These are phyloP conservation scores for Monosporascus sp. DNA, from an alignment of 2,329 filamentous ascomycete species.

Conservation along the genomic window DNA sequence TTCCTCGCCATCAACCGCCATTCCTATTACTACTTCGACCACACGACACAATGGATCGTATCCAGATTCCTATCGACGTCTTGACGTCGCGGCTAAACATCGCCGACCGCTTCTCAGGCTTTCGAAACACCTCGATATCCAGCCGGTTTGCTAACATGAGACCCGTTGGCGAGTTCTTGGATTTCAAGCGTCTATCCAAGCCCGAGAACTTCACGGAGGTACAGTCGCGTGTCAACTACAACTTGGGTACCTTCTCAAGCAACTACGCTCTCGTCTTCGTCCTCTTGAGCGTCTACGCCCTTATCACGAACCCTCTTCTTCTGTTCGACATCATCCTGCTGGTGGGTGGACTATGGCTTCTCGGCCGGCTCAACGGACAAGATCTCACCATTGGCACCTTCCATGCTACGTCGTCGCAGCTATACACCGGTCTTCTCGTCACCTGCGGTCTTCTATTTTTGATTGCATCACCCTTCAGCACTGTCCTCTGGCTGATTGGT, in stretches of 20 bases:
- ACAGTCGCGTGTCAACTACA: constrained; percentile 94
- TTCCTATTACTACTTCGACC: neutral
- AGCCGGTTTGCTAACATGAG: constrained; percentile 88
- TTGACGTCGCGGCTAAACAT: constrained; percentile 88
- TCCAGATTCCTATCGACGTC: constrained; percentile 88
- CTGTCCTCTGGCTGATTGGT: constrained; percentile 91
- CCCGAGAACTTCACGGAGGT: constrained; percentile 85
- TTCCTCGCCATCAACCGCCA: neutral
- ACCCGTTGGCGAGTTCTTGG: constrained; percentile 88
- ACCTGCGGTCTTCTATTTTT: constrained; percentile 80
- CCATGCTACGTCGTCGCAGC: constrained; percentile 81
- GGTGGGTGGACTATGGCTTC: constrained; percentile 80
- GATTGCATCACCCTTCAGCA: constrained; percentile 76
- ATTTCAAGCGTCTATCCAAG: constrained; percentile 93
- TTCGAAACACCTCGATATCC: constrained; percentile 72
- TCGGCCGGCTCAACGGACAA: constrained; percentile 81
- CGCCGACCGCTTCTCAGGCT: constrained; percentile 73
- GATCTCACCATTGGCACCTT: constrained; percentile 83
- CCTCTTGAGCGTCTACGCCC: constrained; percentile 92
- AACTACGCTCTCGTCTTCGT: constrained; percentile 93
- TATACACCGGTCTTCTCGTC: constrained; percentile 83
- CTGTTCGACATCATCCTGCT: constrained; percentile 92
- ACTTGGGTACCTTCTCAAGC: constrained; percentile 93
- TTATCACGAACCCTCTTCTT: constrained; percentile 80
- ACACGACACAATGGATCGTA: constrained; percentile 64